phyloP scores from a whole-genome alignment of 2,329 filamentous ascomycete species.

The Bipolaris zeicola region DNA sequence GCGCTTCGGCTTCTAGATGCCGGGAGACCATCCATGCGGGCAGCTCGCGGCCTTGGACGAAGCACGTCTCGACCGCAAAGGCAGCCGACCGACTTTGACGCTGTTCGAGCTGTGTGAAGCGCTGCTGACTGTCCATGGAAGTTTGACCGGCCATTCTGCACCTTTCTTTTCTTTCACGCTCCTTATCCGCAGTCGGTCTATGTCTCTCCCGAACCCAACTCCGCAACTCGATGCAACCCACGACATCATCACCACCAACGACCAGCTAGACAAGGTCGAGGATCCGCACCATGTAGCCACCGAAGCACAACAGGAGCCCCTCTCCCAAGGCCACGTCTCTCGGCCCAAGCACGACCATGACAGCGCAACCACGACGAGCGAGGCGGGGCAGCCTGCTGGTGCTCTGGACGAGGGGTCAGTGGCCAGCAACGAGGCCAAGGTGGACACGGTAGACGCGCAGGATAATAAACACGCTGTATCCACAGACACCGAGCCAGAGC shows the following conservation, averaged over 20 bases:
- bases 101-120: slow-evolving; percentile 14
- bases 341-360: neutral
- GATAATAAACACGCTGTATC: neutral
- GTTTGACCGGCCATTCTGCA: slow-evolving; percentile 12
- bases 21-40: slow-evolving; percentile 28
- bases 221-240: slow-evolving; percentile 39
- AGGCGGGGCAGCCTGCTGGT: slow-evolving; percentile 31
- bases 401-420: slow-evolving; percentile 12
- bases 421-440: slow-evolving; percentile 11
- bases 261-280: slow-evolving; percentile 25
- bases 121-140: slow-evolving; percentile 29
- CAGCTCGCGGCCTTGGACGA: slow-evolving; percentile 16
- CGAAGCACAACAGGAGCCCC: neutral
- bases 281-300: slow-evolving; percentile 11
- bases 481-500: neutral
- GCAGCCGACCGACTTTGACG: slow-evolving; percentile 8
- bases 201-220: slow-evolving; percentile 44
- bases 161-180: slow-evolving; percentile 1
- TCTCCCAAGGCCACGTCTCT: neutral
- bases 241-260: slow-evolving; percentile 22
- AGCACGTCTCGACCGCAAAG: slow-evolving; percentile 19
- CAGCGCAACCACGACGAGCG: slow-evolving; percentile 7
- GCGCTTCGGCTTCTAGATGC: slow-evolving; percentile 27
- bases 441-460: neutral
- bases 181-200: slow-evolving; percentile 36